These are phyloP conservation scores for Diaporthe humulicola DNA, from an alignment of 2,329 filamentous ascomycete genomes.

Conservation along the genomic window DNA sequence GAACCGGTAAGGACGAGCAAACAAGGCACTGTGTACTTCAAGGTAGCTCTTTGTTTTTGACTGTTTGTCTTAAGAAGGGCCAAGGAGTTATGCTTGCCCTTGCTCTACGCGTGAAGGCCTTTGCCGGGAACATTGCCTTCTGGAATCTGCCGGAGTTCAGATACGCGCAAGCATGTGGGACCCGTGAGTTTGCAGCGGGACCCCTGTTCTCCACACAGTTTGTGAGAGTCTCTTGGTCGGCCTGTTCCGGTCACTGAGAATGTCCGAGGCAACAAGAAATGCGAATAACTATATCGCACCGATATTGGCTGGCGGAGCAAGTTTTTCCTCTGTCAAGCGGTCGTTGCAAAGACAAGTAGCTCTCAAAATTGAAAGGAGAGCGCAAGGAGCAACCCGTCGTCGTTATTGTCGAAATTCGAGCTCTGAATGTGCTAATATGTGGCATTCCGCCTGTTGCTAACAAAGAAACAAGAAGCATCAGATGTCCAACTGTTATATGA, in stretches of 20 bases:
- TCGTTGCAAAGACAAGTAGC: background rate
- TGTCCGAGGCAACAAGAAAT: background rate
- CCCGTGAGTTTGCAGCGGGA: background rate
- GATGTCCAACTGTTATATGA: background rate
- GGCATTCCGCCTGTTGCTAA: too few species aligned
- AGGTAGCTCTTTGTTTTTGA: too few species aligned
- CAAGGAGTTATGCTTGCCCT: background rate
- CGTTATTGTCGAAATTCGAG: background rate
- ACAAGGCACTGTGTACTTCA: background rate
- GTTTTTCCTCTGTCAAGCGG: background rate
- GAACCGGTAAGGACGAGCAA: background rate
- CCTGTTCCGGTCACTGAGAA: background rate
- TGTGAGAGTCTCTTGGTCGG: background rate
- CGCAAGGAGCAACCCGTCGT: background rate
- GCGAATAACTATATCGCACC: background rate
- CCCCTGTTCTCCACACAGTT: conserved; percentile 7
- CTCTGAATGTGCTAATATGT: background rate
- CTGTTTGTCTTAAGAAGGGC: too few species aligned
- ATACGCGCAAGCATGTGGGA: conserved; percentile 12
- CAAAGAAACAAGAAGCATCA: background rate
- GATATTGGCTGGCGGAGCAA: background rate
- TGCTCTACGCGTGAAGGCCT: too few species aligned
- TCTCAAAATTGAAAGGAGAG: too few species aligned
- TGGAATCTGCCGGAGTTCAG: background rate
- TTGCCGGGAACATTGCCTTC: background rate